phyloP scores from a whole-genome alignment of 805 yeast species.

The Cyberlindnera xishuangbannaensis region DNA sequence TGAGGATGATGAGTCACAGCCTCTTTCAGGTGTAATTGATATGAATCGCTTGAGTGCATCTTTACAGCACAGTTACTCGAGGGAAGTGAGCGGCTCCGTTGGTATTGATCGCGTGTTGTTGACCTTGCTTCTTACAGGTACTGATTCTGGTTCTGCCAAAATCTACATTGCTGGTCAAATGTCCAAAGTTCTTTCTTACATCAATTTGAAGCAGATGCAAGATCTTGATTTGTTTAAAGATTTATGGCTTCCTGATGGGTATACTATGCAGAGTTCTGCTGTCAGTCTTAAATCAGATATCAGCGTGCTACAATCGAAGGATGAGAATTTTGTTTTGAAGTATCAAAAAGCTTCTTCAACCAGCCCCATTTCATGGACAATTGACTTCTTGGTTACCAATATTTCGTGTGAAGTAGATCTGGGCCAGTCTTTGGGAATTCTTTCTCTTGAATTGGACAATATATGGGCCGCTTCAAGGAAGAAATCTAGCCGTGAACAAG shows the following conservation, averaged over 20 bases:
- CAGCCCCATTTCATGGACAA: conserved; percentile 68
- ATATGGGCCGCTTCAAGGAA: conserved; percentile 70
- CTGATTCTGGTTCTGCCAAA: conserved; percentile 32
- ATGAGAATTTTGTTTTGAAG: conserved; percentile 32
- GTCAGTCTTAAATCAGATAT: conserved; percentile 20
- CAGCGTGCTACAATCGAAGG: conserved; percentile 1
- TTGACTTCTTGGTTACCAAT: conserved; percentile 50
- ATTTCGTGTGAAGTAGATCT: conserved; percentile 59
- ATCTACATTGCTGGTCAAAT: conserved; percentile 47
- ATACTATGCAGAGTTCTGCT: conserved; percentile 2
- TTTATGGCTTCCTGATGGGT: conserved; percentile 58
- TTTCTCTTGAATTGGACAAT: conserved; percentile 47
- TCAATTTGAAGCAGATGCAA: conserved; percentile 81
- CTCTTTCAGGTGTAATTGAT: conserved; percentile 40
- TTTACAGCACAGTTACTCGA: conserved; percentile 84
- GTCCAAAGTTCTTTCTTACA: conserved; percentile 49
- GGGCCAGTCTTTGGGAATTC: conserved; percentile 77
- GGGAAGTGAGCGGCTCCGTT: conserved; percentile 79
- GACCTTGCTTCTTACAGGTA: conserved; percentile 42
- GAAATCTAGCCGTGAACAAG: conserved; percentile 64
- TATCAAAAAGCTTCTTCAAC: conserved; percentile 56
- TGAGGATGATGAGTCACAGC: conserved; percentile 33
- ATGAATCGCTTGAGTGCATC: conserved; percentile 60
- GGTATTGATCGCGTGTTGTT: conserved; percentile 40
- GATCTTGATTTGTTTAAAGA: conserved; percentile 79